Percentiles rank a stretch among this genome's conserved stretches.
Conservation (phyloP, 208 protist species). For the Strigomonas galati region DNA sequence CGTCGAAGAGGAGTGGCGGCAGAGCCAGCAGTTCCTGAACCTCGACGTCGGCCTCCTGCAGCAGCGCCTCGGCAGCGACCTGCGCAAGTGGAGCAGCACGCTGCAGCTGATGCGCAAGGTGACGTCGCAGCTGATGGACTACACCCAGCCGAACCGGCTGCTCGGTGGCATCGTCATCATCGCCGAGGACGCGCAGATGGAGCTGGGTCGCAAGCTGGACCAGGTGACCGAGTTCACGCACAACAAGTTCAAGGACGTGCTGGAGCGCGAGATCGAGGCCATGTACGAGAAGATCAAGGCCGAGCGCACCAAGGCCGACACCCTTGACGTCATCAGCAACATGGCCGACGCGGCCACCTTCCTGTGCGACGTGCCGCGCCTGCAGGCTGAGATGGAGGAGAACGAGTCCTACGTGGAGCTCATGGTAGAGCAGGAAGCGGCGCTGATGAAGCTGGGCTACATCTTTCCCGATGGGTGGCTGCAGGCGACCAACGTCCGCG, state of each 20-base stretch:
- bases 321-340: conserved; percentile 88
- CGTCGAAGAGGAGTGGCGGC: conserved; percentile 78
- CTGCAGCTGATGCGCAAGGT: conserved; percentile 66
- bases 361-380: conserved; percentile 61
- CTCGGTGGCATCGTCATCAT: conserved; percentile 82
- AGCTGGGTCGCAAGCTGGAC: conserved; percentile 79
- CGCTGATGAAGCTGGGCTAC: conserved; percentile 86
- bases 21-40: conserved; percentile 82
- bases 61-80: conserved; percentile 72
- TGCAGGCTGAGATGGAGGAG: conserved; percentile 70
- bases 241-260: conserved; percentile 79
- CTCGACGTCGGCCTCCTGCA: conserved; percentile 80
- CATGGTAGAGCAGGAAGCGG: conserved; percentile 80
- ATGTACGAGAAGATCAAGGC: conserved; percentile 50
- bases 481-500: conserved; percentile 79
- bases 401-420: conserved; percentile 49
- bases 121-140: conserved; percentile 74
- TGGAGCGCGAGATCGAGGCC: conserved; percentile 61
- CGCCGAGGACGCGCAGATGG: conserved; percentile 80
- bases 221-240: conserved; percentile 73
- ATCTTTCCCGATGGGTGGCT: conserved; percentile 93
- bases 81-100: conserved; percentile 65
- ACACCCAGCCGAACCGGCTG: conserved; percentile 83
- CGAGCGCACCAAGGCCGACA: conserved; percentile 67
- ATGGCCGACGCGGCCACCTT: conserved; percentile 68